Base-by-base conservation (phyloP, 441 rosid genomes). In the Pelargonium citronellum region DNA sequence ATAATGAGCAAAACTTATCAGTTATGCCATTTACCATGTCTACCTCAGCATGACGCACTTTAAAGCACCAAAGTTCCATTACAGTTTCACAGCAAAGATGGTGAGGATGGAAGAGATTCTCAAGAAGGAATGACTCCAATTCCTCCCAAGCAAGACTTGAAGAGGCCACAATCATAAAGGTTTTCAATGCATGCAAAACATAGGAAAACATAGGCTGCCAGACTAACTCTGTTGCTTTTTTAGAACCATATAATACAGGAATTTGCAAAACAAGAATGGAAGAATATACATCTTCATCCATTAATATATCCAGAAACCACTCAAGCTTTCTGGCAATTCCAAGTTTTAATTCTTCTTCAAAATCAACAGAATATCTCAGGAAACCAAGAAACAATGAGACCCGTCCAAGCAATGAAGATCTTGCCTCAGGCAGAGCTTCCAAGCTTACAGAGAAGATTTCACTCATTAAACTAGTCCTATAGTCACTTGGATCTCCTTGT, bases 101-200 rank as follows among this genome's bases (percentile, higher is more conserved):
- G 79, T 94, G 93, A 55, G 96, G 94, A 79, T 94, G 96, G 77
- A 87, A 83, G 66, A 94, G 81, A 83, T 88, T 90, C 66, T 85
- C 85, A 41, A 90, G 79, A 76, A 94, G 74, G 83, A 90, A 86
- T 79, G 73, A 79, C 67, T 79, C 82, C 61, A 90, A 9, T 62
- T 85, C 95, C 77, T 68, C 81, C 96, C 96, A 87, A 62, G 84
- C 89, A 9, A 64, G 66, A 79, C 86, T 80, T 73, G 96, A 77
- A 68, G 85, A 90, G 51, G 78, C 80, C 47, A 79, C 86, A 68
- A 94, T 69, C 85, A 86, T 83, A 74, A 91, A 83, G 73, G 86
- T 84, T 81, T 94, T 91, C 67, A 91, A 71, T 71, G 91, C 88
- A 68, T 82, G 78, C 81, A 90, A 22, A 75, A 89, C 68, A 73